phyloP scores from a whole-genome alignment of 2,329 filamentous ascomycete species.

The Diaporthe sp. region DNA sequence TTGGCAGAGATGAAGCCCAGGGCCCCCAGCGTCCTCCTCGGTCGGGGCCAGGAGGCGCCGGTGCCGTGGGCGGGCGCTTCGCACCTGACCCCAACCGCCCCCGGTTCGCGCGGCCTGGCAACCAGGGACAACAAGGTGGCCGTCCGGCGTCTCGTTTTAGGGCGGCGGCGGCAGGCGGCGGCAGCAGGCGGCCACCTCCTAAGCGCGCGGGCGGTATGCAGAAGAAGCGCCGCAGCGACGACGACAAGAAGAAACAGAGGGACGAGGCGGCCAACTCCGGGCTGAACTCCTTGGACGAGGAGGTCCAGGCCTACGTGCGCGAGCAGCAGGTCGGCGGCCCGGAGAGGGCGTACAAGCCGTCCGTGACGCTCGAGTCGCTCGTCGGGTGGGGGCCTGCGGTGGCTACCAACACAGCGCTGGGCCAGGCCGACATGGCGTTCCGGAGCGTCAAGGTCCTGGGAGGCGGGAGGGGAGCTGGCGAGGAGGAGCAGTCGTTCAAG shows the following conservation, averaged over 20 bases:
- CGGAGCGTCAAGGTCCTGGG: constrained; percentile 57
- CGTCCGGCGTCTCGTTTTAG: neutral
- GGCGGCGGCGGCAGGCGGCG: neutral
- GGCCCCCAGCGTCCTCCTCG: neutral
- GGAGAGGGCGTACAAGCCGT: constrained; percentile 51
- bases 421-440: constrained; percentile 52
- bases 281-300: constrained; percentile 43
- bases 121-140: neutral
- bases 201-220: neutral
- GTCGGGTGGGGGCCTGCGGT: constrained; percentile 56
- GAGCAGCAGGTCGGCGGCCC: constrained; percentile 48
- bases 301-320: constrained; percentile 46
- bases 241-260: constrained; percentile 33
- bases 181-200: neutral
- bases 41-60: neutral
- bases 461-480: constrained; percentile 52
- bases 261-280: constrained; percentile 2
- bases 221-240: neutral
- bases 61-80: neutral
- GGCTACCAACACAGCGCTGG: constrained; percentile 50
- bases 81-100: neutral
- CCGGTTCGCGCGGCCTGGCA: constrained; percentile 6
- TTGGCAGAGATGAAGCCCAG: neutral
- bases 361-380: constrained; percentile 51
- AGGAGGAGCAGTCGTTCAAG: constrained; percentile 43